Percentiles rank a stretch among this genome's conserved stretches.
phyloP scores from a whole-genome alignment of 1,284 basidiomycete species.

The Malassezia restricta region DNA sequence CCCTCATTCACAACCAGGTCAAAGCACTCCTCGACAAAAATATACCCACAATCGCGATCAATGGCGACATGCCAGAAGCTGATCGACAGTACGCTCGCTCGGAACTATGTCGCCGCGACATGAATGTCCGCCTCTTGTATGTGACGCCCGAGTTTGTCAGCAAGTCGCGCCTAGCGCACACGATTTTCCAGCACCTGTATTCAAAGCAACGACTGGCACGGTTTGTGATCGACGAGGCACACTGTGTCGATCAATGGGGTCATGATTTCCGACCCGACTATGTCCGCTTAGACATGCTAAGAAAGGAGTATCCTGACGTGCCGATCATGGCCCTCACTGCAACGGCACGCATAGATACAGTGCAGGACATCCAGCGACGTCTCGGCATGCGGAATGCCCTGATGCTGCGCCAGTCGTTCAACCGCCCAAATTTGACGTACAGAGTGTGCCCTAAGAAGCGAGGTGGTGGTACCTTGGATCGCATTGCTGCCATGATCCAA shows the following conservation, averaged over 20 bases:
- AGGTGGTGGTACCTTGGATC: slow-evolving; percentile 51
- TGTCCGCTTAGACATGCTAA: slow-evolving; percentile 56
- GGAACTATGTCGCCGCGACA: slow-evolving; percentile 49
- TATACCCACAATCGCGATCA: slow-evolving; percentile 64
- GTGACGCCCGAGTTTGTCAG: slow-evolving; percentile 73
- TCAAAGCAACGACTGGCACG: slow-evolving; percentile 58
- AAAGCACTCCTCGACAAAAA: slow-evolving; percentile 56
- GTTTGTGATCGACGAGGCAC: slow-evolving; percentile 92
- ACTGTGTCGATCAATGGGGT: slow-evolving; percentile 75
- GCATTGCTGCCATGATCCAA: slow-evolving; percentile 65
- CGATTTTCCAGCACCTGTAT: slow-evolving; percentile 56
- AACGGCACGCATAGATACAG: slow-evolving; percentile 68
- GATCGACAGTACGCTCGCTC: slow-evolving; percentile 48
- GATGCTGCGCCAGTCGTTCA: slow-evolving; percentile 65
- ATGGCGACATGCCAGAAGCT: slow-evolving; percentile 52
- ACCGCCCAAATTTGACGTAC: slow-evolving; percentile 73
- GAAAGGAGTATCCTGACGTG: slow-evolving; percentile 60
- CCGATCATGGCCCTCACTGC: slow-evolving; percentile 95
- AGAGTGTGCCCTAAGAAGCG: slow-evolving; percentile 56
- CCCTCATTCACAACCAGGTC: slow-evolving; percentile 85
- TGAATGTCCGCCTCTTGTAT: slow-evolving; percentile 59
- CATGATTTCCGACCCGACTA: slow-evolving; percentile 60
- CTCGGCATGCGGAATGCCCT: slow-evolving; percentile 54
- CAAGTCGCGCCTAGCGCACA: slow-evolving; percentile 55
- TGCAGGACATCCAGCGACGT: slow-evolving; percentile 63